Base-by-base conservation (phyloP, 1,284 basidiomycete species). In the Heterobasidion occidentale region DNA sequence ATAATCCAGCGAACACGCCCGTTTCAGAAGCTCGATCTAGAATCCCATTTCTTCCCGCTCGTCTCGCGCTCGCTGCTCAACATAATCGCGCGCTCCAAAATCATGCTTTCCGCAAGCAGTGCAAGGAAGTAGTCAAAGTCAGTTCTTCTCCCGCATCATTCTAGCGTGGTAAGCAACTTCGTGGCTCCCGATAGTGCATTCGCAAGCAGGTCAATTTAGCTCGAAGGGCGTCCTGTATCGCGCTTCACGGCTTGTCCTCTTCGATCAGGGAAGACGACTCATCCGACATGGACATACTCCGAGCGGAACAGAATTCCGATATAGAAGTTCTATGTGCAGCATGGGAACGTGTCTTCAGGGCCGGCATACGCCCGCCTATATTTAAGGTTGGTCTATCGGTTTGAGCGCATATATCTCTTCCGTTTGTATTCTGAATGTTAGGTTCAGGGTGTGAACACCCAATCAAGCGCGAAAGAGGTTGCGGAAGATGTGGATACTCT, bases 81-180 rank as follows among this genome's bases (percentile, higher is more conserved):
- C 42, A 80, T 89, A 51, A 72, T 78, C 46, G 60, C 66, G 47
- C 77, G 84, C 27, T 88, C 87, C 65, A 69, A 2, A 74, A 81
- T 60, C 55, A 63, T 1, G 57, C 57, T 15, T 84, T 87, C 66
- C 70, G 71, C 53, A 69, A 69, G 47, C 73, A 67, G 59, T 78
- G 73, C 61, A 64, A 64, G 51, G 70, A 68, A 17, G 65, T 80
- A 34, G 58, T 86, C 15, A 77, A 79, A 74, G 87, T 85, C 68
- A 53, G 57, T 59, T 45, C 35, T 20, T n/a, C 34, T 9, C 33
- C 19, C 9, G 3, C 34, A 56, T 44, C 27, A 27, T 27, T 27
- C 27, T 27, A 27, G 27, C 27, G 27, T 5, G 5, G 27, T 27
- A 4, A 27, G 5, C 27, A 27, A 27, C 27, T 17, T 42, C 9